Evolutionary conservation across 208 protist species (phyloP).

Genomic region (Wallacemonas sp.): DNA sequence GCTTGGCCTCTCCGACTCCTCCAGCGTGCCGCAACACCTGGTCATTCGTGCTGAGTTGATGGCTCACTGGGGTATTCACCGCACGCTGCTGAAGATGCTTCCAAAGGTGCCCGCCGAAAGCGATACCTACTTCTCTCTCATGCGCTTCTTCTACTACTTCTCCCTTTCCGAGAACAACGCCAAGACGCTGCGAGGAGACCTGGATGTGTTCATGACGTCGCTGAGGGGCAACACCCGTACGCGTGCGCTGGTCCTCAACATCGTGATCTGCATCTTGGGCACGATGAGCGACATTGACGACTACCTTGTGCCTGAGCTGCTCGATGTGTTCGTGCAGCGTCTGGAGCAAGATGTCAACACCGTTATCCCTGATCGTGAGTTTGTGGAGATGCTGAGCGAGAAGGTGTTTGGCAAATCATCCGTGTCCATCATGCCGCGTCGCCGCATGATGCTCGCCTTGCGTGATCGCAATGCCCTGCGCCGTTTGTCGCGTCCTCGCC

Average conservation of each 20-base stretch:
- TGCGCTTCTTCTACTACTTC: slow-evolving; percentile 84
- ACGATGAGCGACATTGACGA: slow-evolving; percentile 51
- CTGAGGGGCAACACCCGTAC: slow-evolving; percentile 19
- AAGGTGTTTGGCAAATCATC: slow-evolving; percentile 53
- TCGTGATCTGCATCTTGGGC: slow-evolving; percentile 58
- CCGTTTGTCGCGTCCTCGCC: slow-evolving; percentile 29
- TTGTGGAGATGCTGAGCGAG: slow-evolving; percentile 57
- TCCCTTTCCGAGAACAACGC: slow-evolving; percentile 55
- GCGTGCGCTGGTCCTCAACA: slow-evolving; percentile 52
- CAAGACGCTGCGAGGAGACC: slow-evolving; percentile 37
- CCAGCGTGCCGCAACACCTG: slow-evolving; percentile 43
- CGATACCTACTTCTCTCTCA: slow-evolving; percentile 38
- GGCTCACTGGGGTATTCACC: slow-evolving; percentile 69
- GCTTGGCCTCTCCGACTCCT: slow-evolving; percentile 52
- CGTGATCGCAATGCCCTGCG: slow-evolving; percentile 53
- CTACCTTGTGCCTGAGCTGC: slow-evolving; percentile 56
- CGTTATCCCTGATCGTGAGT: slow-evolving; percentile 51
- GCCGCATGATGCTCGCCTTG: slow-evolving; percentile 67
- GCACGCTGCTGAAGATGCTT: slow-evolving; percentile 57
- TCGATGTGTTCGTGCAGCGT: slow-evolving; percentile 33
- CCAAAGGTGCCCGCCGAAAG: slow-evolving; percentile 31
- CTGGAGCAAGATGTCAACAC: slow-evolving; percentile 46
- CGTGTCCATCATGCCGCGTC: slow-evolving; percentile 47
- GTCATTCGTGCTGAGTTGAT: slow-evolving; percentile 69
- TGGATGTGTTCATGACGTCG: slow-evolving; percentile 45